phyloP scores from a whole-genome alignment of 805 yeast genomes.

The Wickerhamomyces chambardii region DNA sequence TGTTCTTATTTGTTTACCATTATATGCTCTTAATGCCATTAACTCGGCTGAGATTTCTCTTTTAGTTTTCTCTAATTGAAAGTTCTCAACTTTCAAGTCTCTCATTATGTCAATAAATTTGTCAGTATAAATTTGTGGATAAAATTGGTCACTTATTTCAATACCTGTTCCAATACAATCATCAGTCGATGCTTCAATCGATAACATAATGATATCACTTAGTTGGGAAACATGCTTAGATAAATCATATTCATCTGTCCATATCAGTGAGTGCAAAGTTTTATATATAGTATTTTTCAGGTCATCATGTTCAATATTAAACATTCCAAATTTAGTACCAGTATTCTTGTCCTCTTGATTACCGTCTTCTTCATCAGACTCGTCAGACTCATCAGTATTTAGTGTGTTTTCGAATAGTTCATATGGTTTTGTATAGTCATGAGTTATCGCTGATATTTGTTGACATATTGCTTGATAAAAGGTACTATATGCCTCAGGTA shows the following conservation, averaged over 20 bases:
- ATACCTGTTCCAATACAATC: constrained; percentile 14
- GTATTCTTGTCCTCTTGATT: too few species aligned
- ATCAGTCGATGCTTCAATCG: constrained; percentile 14
- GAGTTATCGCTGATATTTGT: too few species aligned
- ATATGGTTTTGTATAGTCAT: too few species aligned
- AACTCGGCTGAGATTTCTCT: constrained; percentile 9
- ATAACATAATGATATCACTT: constrained; percentile 25
- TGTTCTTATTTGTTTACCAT: constrained; percentile 22
- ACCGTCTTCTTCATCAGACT: too few species aligned
- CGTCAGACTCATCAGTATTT: not conserved
- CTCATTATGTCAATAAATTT: constrained; percentile 11
- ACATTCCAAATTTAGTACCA: constrained; percentile 15
- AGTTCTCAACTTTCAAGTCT: constrained; percentile 1
- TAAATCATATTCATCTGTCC: constrained; percentile 20
- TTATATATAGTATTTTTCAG: constrained; percentile 20
- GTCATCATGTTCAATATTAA: constrained; percentile 24
- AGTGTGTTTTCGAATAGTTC: constrained; percentile 3
- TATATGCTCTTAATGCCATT: constrained; percentile 17
- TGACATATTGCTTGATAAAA: constrained; percentile 5
- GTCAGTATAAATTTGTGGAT: constrained; percentile 29
- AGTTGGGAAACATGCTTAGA: constrained; percentile 13
- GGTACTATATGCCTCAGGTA: constrained; percentile 12
- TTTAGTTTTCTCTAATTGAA: constrained; percentile 6
- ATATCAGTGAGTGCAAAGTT: constrained; percentile 22
- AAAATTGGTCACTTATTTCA: constrained; percentile 20